Conservation (phyloP, 768 basidiomycete genomes). For the Auriculariales sp. region DNA sequence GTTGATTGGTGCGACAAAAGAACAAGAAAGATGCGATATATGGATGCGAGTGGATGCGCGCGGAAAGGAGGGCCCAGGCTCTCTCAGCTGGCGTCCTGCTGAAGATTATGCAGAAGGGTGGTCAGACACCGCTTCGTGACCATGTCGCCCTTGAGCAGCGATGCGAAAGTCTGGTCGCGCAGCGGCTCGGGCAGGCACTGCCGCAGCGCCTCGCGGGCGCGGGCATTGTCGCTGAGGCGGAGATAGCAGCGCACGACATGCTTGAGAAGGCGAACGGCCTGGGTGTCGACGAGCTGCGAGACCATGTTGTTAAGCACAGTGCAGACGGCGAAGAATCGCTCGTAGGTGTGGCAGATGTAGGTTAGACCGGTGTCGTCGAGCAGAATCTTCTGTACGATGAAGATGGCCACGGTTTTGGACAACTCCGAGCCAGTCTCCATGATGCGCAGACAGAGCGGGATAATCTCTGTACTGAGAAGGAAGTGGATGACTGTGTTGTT, state of each 20-base stretch:
- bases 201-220: slow-evolving; percentile 88
- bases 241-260: slow-evolving; percentile 97
- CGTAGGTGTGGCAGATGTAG: slow-evolving; percentile 99
- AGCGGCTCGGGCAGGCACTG: slow-evolving; percentile 94
- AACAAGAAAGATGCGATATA: too few relatives aligned
- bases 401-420: slow-evolving; percentile 97
- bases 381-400: slow-evolving; percentile 97
- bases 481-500: slow-evolving; percentile 99
- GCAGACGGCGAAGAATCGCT: slow-evolving; percentile 97
- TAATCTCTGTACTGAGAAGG: slow-evolving; percentile 96
- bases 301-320: slow-evolving; percentile 99
- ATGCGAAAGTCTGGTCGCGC: slow-evolving; percentile 83
- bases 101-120: slow-evolving; percentile 74
- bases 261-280: slow-evolving; percentile 89
- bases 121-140: slow-evolving; percentile 92
- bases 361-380: slow-evolving; percentile 95
- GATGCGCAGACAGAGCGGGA: slow-evolving; percentile 95
- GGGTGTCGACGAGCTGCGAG: slow-evolving; percentile 91
- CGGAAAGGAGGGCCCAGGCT: too few relatives aligned
- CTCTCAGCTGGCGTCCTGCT: slow-evolving; percentile 5
- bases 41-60: too few relatives aligned
- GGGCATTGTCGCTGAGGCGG: slow-evolving; percentile 86
- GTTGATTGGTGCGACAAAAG: too few relatives aligned
- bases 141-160: slow-evolving; percentile 93
- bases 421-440: slow-evolving; percentile 99